Conservation (phyloP, 805 yeast species). For the Wickerhamiella parazyma region DNA sequence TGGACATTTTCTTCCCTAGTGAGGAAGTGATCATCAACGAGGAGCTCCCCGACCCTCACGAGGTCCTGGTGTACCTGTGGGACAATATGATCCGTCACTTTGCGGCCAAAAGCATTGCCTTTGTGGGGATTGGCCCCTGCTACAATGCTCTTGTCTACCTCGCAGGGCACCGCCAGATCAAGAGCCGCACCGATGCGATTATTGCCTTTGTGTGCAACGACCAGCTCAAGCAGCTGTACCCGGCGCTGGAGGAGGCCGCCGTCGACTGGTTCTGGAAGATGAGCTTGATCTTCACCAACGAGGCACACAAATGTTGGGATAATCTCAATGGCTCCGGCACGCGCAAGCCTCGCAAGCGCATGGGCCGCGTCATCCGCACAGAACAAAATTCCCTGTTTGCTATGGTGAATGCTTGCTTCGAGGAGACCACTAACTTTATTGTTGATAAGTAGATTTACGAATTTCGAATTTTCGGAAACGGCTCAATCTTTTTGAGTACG, state of each 20-base stretch:
- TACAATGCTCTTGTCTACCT: constrained; percentile 77
- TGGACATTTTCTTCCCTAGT: constrained; percentile 70
- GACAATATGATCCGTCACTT: constrained; percentile 78
- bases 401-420: constrained; percentile 66
- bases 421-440: constrained; percentile 74
- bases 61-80: constrained; percentile 68
- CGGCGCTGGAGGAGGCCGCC: constrained; percentile 77
- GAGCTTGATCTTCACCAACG: constrained; percentile 67
- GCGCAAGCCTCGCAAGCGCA: constrained; percentile 77
- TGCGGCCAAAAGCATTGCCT: constrained; percentile 52
- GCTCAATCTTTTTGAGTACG: constrained; percentile 15
- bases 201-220: constrained; percentile 57
- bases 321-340: constrained; percentile 23
- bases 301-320: constrained; percentile 72
- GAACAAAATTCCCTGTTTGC: constrained; percentile 61
- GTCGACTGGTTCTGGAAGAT: constrained; percentile 85
- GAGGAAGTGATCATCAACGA: constrained; percentile 32
- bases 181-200: constrained; percentile 55
- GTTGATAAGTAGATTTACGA: too few relatives aligned
- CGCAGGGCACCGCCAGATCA: constrained; percentile 63
- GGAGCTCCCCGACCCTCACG: constrained; percentile 39
- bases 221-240: constrained; percentile 63
- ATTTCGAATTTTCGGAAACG: constrained; percentile 17
- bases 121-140: constrained; percentile 83
- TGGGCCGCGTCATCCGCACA: constrained; percentile 74